A percentile compares a stretch with the other conserved stretches of the same genome.
phyloP scores from a whole-genome alignment of 371 early-diverging fungal species.

The Actinomortierella ambigua region DNA sequence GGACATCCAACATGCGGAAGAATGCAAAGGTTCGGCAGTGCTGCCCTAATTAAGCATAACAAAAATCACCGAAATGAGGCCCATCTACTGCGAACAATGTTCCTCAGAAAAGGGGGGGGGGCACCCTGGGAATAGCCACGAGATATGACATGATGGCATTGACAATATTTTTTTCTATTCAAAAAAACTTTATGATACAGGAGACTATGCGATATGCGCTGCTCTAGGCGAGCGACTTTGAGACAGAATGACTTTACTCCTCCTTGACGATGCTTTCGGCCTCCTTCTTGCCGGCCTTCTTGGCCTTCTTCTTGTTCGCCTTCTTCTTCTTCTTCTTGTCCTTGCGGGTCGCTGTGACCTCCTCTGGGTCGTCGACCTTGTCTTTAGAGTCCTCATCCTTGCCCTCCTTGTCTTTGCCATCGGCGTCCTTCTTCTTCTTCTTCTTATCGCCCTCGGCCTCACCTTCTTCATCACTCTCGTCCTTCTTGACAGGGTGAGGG shows the following conservation, averaged over 20 bases:
- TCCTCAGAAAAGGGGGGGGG: too few relatives aligned
- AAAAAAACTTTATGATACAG: too few relatives aligned
- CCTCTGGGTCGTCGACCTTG: constrained; percentile 25
- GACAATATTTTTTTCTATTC: too few relatives aligned
- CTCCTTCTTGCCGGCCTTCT: neutral
- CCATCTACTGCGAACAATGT: too few relatives aligned
- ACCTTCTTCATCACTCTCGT: neutral
- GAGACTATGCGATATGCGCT: too few relatives aligned
- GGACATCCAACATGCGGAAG: too few relatives aligned
- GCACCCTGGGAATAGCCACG: too few relatives aligned
- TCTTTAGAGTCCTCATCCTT: constrained; percentile 7
- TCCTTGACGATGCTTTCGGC: neutral
- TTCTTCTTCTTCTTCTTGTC: constrained; percentile 19
- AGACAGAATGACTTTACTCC: neutral
- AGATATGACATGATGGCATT: too few relatives aligned
- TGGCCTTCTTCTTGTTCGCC: constrained; percentile 13
- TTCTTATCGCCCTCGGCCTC: constrained; percentile 1
- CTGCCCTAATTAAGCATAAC: too few relatives aligned
- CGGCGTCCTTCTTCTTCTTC: constrained; percentile 2
- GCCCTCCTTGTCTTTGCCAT: too few relatives aligned
- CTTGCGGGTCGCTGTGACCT: constrained; percentile 28
- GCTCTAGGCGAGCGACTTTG: neutral
- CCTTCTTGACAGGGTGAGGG: constrained; percentile 8
- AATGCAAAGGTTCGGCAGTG: too few relatives aligned
- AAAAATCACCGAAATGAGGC: too few relatives aligned